Percentiles rank a stretch among this genome's conserved stretches.
These are phyloP conservation scores for Dactylellina cionopaga DNA, from an alignment of 2,329 filamentous ascomycete species.

Conservation along the genomic window DNA sequence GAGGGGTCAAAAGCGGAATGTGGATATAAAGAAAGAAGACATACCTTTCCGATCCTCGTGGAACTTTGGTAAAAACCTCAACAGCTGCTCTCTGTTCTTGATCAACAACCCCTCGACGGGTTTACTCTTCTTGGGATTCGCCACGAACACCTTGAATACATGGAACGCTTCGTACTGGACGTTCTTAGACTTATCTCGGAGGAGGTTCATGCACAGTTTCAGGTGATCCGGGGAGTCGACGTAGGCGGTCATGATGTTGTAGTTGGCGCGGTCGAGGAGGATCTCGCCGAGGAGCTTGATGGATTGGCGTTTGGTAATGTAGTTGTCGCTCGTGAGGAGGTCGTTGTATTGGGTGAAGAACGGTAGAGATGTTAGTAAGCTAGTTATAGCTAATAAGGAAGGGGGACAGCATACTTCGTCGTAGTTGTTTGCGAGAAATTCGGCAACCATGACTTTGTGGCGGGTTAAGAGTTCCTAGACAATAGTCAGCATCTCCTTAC, in stretches of 20 bases:
- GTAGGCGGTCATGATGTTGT: slow-evolving; percentile 97
- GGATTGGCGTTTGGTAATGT: slow-evolving; percentile 96
- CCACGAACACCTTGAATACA: slow-evolving; percentile 99
- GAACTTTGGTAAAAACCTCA: slow-evolving; percentile 89
- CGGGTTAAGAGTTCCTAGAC: slow-evolving; percentile 93
- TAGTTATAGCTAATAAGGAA: background rate
- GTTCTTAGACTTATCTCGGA: slow-evolving; percentile 97
- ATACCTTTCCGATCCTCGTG: slow-evolving; percentile 79
- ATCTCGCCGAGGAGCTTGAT: slow-evolving; percentile 98
- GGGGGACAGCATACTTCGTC: slow-evolving; percentile 62
- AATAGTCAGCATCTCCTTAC: background rate
- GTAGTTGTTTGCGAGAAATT: slow-evolving; percentile 89
- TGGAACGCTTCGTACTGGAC: slow-evolving; percentile 99
- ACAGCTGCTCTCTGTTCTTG: slow-evolving; percentile 91
- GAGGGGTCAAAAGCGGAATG: background rate
- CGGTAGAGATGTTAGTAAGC: slow-evolving; percentile 49
- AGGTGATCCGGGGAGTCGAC: slow-evolving; percentile 94
- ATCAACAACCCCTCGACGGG: slow-evolving; percentile 94
- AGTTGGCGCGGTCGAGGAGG: slow-evolving; percentile 91
- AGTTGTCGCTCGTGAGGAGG: slow-evolving; percentile 87
- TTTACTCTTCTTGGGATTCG: slow-evolving; percentile 97
- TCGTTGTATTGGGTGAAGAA: slow-evolving; percentile 94
- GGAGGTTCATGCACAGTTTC: slow-evolving; percentile 97
- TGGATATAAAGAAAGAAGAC: background rate
- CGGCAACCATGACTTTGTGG: slow-evolving; percentile 89